A percentile compares a stretch with the other conserved stretches of the same genome.
phyloP scores from a whole-genome alignment of 2,329 filamentous ascomycete species.

The Aureobasidium lini region DNA sequence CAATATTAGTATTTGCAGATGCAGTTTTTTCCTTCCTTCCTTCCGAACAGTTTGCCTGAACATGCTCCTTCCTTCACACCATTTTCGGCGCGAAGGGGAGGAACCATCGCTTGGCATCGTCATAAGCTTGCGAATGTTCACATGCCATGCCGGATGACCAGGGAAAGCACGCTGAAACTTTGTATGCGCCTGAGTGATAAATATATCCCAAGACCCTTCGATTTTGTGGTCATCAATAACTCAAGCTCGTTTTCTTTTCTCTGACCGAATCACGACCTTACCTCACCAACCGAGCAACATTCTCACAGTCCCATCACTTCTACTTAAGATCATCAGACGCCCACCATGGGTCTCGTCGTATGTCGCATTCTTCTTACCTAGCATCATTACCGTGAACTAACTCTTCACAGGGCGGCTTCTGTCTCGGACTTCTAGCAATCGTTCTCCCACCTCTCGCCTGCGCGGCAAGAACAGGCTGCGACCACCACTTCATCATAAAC shows the following conservation, averaged over 20 bases:
- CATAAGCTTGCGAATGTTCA: background rate
- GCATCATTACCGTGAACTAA: background rate
- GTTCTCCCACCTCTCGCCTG: slow-evolving; percentile 82
- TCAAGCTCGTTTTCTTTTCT: no score
- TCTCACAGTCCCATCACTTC: background rate
- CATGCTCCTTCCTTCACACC: no score
- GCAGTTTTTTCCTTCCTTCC: no score
- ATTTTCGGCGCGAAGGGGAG: no score
- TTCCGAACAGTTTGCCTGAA: no score
- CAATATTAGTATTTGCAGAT: no score
- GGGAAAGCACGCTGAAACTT: background rate
- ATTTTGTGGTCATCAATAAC: no score
- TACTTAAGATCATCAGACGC: background rate
- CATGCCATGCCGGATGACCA: background rate
- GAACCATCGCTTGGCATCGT: background rate
- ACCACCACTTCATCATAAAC: slow-evolving; percentile 79
- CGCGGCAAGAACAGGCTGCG: slow-evolving; percentile 82
- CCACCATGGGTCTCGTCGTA: background rate
- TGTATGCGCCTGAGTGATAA: background rate
- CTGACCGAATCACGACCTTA: background rate
- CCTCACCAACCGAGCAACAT: background rate
- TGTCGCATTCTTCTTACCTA: background rate
- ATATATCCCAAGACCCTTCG: background rate
- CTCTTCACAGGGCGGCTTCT: slow-evolving; percentile 12
- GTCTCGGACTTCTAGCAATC: slow-evolving; percentile 59